Evolutionary conservation across 257 asterid species (phyloP), one percentile per base, ranked within the genome.

Genomic region (Plantago major): DNA sequence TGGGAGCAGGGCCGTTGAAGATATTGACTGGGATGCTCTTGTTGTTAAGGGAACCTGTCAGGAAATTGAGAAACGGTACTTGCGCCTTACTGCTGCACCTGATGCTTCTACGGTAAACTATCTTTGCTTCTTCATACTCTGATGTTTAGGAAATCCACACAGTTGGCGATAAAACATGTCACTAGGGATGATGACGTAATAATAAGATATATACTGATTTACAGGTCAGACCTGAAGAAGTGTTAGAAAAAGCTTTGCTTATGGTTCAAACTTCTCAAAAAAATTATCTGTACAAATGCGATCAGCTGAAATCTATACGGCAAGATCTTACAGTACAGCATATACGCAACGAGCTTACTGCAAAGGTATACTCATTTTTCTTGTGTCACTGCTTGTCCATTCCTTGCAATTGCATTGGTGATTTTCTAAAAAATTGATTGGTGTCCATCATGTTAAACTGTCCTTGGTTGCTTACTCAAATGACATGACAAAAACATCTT

Each of bases 211-310:
- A 54, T 58, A 30, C 38, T 71, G 11, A 28, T 67, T 78, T 81
- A 79, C 94, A 93, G 99, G 99, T 93, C 78, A 85, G 99, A 69
- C 94, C 96, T 49, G 97, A 93, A 79, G 99, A 93, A 76, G 86
- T 89, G 68, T 73, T 93, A 84, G 97, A 87, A 80, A 89, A 81
- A 81, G 92, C 99, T 11, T 73, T 93, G 69, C 71, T 70, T 49
- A 87, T 89, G 99, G 94, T 90, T 79, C 84, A 82, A 78, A 84
- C 63, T 78, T 89, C 96, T 71, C 84, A 76, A 48, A 93, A 85
- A 73, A 93, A 89, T 71, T 93, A 93, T 77, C 90, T 87, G 46
- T 93, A 81, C 80, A 93, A 85, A 79, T 89, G 99, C 51, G 99
- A 93, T 74, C 99, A 93, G 76, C 74, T 93, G 81, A 93, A 93